These are phyloP conservation scores for Calonectria montana DNA, from an alignment of 2,329 filamentous ascomycete genomes.

Conservation along the genomic window DNA sequence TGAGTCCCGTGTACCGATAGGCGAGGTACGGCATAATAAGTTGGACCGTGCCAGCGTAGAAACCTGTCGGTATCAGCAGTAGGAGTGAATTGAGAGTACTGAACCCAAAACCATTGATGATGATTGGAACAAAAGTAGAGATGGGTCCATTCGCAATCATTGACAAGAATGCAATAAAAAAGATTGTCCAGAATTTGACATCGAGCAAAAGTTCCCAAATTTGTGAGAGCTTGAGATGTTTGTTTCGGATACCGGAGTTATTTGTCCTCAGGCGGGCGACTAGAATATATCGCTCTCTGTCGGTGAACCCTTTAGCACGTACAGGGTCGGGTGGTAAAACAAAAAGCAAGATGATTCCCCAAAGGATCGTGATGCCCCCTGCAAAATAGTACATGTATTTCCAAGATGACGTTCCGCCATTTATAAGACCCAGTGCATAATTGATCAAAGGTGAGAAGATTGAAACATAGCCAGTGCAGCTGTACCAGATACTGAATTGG, in stretches of 20 bases:
- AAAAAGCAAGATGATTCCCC: slow-evolving; percentile 52
- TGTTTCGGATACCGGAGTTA: slow-evolving; percentile 55
- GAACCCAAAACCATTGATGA: slow-evolving; percentile 58
- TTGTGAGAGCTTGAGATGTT: slow-evolving; percentile 56
- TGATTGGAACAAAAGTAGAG: slow-evolving; percentile 57
- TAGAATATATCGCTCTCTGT: slow-evolving; percentile 43
- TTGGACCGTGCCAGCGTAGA: slow-evolving; percentile 50
- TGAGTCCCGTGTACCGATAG: slow-evolving; percentile 48
- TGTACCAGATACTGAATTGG: slow-evolving; percentile 50
- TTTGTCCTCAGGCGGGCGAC: slow-evolving; percentile 45
- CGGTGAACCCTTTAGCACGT: slow-evolving; percentile 45
- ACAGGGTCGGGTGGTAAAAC: slow-evolving; percentile 55
- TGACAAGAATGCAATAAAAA: slow-evolving; percentile 49
- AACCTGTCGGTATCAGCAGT: slow-evolving; percentile 48
- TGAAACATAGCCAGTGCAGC: slow-evolving; percentile 55
- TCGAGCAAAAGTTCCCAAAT: slow-evolving; percentile 50
- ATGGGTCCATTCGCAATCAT: slow-evolving; percentile 59
- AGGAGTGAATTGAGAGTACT: slow-evolving; percentile 56
- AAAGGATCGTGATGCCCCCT: slow-evolving; percentile 53
- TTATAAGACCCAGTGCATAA: slow-evolving; percentile 59
- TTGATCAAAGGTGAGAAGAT: slow-evolving; percentile 59
- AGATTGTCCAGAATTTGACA: slow-evolving; percentile 53
- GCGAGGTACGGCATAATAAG: slow-evolving; percentile 54
- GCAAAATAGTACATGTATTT: slow-evolving; percentile 40
- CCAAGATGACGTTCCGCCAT: slow-evolving; percentile 48